Evolutionary conservation across 1,139 yeast genomes (phyloP), one percentile per base, ranked within the genome.

Genomic region (Suhomyces maxii): DNA sequence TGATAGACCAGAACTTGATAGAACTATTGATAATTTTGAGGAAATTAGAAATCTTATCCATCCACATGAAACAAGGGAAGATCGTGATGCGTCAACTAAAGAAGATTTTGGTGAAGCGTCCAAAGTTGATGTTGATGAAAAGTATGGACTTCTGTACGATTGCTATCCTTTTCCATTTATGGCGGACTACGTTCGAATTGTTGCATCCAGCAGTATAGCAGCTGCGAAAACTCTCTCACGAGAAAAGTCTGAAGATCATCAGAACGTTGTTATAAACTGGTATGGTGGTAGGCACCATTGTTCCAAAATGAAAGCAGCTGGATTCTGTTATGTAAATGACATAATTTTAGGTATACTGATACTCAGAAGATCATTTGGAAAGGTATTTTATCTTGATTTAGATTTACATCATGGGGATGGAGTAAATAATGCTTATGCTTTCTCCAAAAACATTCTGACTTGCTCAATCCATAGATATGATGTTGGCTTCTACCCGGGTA

Each of bases 361-460:
- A 2, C 64, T 86, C 9, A 64, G 90, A 30, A 68, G 68, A 12
- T 60, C 63, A 9, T 80, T 68, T 55, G 66, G 70, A n/a, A 73
- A 64, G 34, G 72, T 87, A 0, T 69, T 83, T 54, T 87, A 86
- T 57, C 61, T 87, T 3, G 95, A 87, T 60, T 63, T 86, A 8
- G 95, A 87, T 62, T 60, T 87, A 11, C 95, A 86, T 58, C 91
- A 86, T 60, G 91, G 93, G 0, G 91, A 86, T 60, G 95, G 90
- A 0, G 93, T 86, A 1, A 87, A 84, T 47, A 66, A 71, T 1
- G 89, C 89, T 0, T 86, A 84, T 63, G 69, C 71, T 47, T 73
- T 68, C 51, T 79, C 87, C 0, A 69, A 72, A 40, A 77, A 75
- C 39, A 87, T 87, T 0, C 65, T 77, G 44, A 83, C 88, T 1